Percentiles rank a stretch among this genome's conserved stretches.
These are phyloP conservation scores for Grosmannia clavigera DNA, from an alignment of 2,329 filamentous ascomycete genomes.

Conservation along the genomic window DNA sequence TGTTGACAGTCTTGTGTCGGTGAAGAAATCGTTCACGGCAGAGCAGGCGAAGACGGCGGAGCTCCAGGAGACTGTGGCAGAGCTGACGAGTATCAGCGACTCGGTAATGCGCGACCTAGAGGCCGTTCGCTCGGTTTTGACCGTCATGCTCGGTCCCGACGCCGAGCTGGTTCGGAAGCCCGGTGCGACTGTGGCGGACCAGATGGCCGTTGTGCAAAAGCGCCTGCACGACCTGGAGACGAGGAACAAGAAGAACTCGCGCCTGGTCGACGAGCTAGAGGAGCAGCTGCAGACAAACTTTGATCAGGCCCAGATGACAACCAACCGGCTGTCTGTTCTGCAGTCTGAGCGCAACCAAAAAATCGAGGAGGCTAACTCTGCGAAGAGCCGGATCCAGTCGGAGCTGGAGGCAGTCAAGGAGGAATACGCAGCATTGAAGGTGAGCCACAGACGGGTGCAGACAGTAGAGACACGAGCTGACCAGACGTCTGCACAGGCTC, in stretches of 20 bases:
- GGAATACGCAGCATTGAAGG: conserved; percentile 67
- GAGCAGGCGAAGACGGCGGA: conserved; percentile 48
- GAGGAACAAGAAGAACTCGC: conserved; percentile 79
- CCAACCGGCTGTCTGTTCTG: conserved; percentile 73
- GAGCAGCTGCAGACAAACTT: conserved; percentile 93
- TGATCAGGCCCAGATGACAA: conserved; percentile 77
- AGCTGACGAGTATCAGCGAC: conserved; percentile 46
- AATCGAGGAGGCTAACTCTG: conserved; percentile 64
- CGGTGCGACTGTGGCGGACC: conserved; percentile 37
- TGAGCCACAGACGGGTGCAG: conserved; percentile 27
- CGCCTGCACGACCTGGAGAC: conserved; percentile 50
- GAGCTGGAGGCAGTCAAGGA: conserved; percentile 57
- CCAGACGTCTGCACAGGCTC: conserved; percentile 30
- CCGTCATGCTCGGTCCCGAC: conserved; percentile 40
- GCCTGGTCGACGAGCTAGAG: conserved; percentile 88
- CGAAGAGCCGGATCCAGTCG: conserved; percentile 48
- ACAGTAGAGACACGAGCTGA: conserved; percentile 12
- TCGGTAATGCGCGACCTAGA: conserved; percentile 51
- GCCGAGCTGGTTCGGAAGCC: conserved; percentile 29
- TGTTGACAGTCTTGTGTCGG: conserved; percentile 42
- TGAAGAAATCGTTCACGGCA: conserved; percentile 45
- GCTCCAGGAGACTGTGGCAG: conserved; percentile 41
- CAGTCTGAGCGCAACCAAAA: conserved; percentile 63
- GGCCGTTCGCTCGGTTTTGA: conserved; percentile 40
- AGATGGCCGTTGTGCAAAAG: conserved; percentile 50